Evolutionary conservation across 192 early-diverging fungal species (phyloP).

Genomic region (Mortierella claussenii): DNA sequence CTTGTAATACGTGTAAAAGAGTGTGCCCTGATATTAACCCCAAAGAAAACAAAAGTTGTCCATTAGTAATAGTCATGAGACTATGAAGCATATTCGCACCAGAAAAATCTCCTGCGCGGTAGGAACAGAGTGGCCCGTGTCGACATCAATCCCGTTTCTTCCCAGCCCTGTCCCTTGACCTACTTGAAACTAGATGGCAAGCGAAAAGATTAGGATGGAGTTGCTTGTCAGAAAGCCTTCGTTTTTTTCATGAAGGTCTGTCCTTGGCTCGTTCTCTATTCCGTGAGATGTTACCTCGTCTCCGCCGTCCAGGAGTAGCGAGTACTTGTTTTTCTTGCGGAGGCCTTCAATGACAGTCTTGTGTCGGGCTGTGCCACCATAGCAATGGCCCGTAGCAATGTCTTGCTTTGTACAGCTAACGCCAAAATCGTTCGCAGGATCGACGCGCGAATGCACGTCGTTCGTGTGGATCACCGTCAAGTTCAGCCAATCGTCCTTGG

Average conservation of each 20-base stretch:
- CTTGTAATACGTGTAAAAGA: conserved; percentile 75
- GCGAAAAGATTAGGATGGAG: too few relatives aligned
- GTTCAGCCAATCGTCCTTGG: conserved; percentile 39
- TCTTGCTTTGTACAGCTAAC: conserved; percentile 46
- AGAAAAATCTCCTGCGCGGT: too few relatives aligned
- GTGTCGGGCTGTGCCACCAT: conserved; percentile 73
- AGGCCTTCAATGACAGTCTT: conserved; percentile 66
- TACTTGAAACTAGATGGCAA: conserved; percentile 22
- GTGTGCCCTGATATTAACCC: conserved; percentile 56
- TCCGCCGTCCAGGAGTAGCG: conserved; percentile 78
- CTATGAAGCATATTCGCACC: too few relatives aligned
- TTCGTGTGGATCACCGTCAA: conserved; percentile 59
- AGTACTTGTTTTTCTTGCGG: conserved; percentile 59
- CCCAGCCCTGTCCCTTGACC: too few relatives aligned
- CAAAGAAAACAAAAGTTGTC: not conserved
- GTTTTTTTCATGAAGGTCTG: too few relatives aligned
- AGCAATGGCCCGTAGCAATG: conserved; percentile 38
- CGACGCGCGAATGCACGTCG: conserved; percentile 53
- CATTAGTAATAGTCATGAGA: too few relatives aligned
- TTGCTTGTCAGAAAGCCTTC: too few relatives aligned
- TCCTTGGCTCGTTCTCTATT: too few relatives aligned
- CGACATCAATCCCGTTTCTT: too few relatives aligned
- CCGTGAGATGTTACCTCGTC: too few relatives aligned
- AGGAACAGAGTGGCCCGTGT: too few relatives aligned
- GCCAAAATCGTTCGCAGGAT: conserved; percentile 46